phyloP scores from a whole-genome alignment of 768 basidiomycete genomes.

The Rhizopogon salebrosus region DNA sequence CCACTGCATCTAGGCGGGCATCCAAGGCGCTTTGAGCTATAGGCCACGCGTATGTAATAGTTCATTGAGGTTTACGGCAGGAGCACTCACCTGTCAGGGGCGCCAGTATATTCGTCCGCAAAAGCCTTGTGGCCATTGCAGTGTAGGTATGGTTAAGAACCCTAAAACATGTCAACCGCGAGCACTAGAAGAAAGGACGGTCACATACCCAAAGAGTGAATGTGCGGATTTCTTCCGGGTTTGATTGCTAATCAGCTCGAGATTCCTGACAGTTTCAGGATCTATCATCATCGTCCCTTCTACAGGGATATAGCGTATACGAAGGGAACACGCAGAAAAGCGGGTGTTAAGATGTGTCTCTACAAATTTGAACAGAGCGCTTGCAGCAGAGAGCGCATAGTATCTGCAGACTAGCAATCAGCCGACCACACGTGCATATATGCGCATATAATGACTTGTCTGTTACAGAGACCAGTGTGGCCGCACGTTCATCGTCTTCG shows the following conservation, averaged over 20 bases:
- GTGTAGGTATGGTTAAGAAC: conserved; percentile 80
- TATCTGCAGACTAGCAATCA: conserved; percentile 46
- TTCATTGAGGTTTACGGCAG: background rate
- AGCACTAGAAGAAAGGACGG: background rate
- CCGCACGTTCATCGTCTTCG: conserved; percentile 78
- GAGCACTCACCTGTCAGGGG: conserved; percentile 62
- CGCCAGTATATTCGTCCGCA: conserved; percentile 77
- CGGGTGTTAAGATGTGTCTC: conserved; percentile 65
- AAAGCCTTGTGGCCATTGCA: conserved; percentile 80
- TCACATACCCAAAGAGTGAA: conserved; percentile 71
- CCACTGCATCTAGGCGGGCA: conserved; percentile 80
- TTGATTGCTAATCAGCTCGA: conserved; percentile 84
- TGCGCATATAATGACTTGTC: conserved; percentile 61
- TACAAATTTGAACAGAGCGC: conserved; percentile 83
- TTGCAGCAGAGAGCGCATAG: conserved; percentile 80
- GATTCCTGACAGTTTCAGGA: conserved; percentile 77
- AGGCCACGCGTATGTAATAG: background rate
- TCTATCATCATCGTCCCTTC: conserved; percentile 97
- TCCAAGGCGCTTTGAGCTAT: conserved; percentile 51
- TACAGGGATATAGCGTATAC: conserved; percentile 70
- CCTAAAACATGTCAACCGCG: conserved; percentile 30
- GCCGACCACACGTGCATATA: background rate
- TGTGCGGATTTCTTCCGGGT: conserved; percentile 59
- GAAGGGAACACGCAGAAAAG: conserved; percentile 65
- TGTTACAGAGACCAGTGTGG: conserved; percentile 69